Percentiles rank a stretch among this genome's conserved stretches.
Conservation (phyloP, 2,329 filamentous ascomycete genomes). For the Xylaria sp. region DNA sequence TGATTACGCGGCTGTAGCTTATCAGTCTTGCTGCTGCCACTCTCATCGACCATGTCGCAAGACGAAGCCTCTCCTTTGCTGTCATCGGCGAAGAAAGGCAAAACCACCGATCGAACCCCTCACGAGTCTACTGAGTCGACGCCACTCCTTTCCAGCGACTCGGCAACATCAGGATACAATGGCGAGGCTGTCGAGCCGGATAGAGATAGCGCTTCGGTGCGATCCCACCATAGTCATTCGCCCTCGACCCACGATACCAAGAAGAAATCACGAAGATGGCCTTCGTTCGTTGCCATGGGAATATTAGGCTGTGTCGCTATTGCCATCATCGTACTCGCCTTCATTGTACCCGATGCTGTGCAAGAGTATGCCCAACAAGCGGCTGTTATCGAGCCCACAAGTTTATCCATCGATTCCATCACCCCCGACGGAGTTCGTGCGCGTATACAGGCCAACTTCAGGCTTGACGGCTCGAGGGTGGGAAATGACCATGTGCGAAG, state of each 20-base stretch:
- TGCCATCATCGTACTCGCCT: conserved; percentile 79
- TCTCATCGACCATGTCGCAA: conserved; percentile 29
- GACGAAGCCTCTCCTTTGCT: conserved; percentile 35
- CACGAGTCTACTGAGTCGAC: conserved; percentile 57
- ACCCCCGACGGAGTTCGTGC: conserved; percentile 81
- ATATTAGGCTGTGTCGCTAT: conserved; percentile 72
- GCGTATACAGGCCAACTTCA: conserved; percentile 83
- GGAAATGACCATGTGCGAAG: conserved; percentile 75
- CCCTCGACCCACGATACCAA: conserved; percentile 48
- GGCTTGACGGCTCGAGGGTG: conserved; percentile 81
- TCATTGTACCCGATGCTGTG: conserved; percentile 82
- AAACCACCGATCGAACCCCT: conserved; percentile 39
- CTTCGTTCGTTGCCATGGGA: conserved; percentile 78
- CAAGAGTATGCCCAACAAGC: conserved; percentile 89
- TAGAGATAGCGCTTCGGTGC: conserved; percentile 49
- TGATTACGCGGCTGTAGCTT: conserved; percentile 28
- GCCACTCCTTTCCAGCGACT: conserved; percentile 60
- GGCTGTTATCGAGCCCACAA: conserved; percentile 82
- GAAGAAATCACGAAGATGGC: conserved; percentile 70
- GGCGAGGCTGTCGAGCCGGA: conserved; percentile 50
- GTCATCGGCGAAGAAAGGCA: conserved; percentile 45
- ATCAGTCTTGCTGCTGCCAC: conserved; percentile 8
- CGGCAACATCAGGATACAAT: conserved; percentile 54
- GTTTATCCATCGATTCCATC: conserved; percentile 85
- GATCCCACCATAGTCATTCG: conserved; percentile 45